Evolutionary conservation across 2,329 filamentous ascomycete genomes (phyloP).

Genomic region (Penicillium occitanis): DNA sequence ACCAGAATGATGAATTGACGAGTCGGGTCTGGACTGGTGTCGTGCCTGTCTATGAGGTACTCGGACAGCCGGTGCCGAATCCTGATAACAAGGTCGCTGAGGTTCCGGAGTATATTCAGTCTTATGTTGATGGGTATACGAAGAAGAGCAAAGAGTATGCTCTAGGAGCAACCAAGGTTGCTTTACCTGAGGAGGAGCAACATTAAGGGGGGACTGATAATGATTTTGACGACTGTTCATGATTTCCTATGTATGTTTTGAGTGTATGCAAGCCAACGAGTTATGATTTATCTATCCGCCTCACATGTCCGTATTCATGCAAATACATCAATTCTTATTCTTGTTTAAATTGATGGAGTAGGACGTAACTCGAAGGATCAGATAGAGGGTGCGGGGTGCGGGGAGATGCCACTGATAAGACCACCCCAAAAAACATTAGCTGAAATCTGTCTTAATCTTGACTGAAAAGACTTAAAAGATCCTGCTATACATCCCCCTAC

Average conservation of each 20-base stretch:
- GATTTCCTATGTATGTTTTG: background rate
- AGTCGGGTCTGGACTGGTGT: slow-evolving; percentile 60
- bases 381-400: slow-evolving; percentile 13
- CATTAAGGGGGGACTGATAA: background rate
- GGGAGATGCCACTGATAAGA: slow-evolving; percentile 3
- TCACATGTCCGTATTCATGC: background rate
- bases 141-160: slow-evolving; percentile 46
- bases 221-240: background rate
- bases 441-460: background rate
- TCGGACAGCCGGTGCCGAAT: slow-evolving; percentile 64
- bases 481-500: background rate
- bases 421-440: background rate
- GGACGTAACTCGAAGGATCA: background rate
- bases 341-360: background rate
- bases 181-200: slow-evolving; percentile 27
- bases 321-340: background rate
- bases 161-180: slow-evolving; percentile 30
- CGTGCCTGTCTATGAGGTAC: slow-evolving; percentile 62
- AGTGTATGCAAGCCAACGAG: background rate
- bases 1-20: slow-evolving; percentile 47
- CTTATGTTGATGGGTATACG: slow-evolving; percentile 54
- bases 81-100: slow-evolving; percentile 58
- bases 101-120: slow-evolving; percentile 62
- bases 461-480: background rate
- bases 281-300: background rate